Evolutionary conservation across 2,329 filamentous ascomycete genomes (phyloP).

Genomic region (Colletotrichum musicola): DNA sequence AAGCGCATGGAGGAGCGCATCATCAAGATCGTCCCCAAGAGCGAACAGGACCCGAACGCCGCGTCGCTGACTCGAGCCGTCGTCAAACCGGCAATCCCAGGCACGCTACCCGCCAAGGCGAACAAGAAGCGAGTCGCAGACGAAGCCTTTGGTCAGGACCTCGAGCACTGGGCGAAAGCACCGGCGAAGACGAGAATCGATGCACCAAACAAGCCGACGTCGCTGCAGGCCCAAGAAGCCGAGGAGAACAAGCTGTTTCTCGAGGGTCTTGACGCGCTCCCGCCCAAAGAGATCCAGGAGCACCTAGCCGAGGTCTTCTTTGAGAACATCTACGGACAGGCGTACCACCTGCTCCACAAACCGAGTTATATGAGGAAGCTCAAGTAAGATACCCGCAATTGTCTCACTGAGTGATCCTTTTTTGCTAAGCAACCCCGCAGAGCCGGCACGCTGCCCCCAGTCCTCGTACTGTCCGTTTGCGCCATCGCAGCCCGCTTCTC

Average conservation of each 20-base stretch:
- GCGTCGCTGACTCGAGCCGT: slow-evolving; percentile 80
- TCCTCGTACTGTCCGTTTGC: slow-evolving; percentile 92
- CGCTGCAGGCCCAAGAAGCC: slow-evolving; percentile 70
- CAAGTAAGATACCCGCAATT: slow-evolving; percentile 61
- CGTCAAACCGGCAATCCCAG: slow-evolving; percentile 81
- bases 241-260: slow-evolving; percentile 83
- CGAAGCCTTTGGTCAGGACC: slow-evolving; percentile 85
- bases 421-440: slow-evolving; percentile 56
- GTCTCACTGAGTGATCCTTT: too few relatives aligned
- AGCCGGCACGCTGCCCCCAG: slow-evolving; percentile 84
- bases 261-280: slow-evolving; percentile 86
- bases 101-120: slow-evolving; percentile 67
- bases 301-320: slow-evolving; percentile 96
- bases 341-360: slow-evolving; percentile 94
- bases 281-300: slow-evolving; percentile 88
- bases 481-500: slow-evolving; percentile 96
- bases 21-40: slow-evolving; percentile 93
- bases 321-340: slow-evolving; percentile 94
- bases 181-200: slow-evolving; percentile 64
- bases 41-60: slow-evolving; percentile 76
- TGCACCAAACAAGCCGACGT: slow-evolving; percentile 63
- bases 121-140: slow-evolving; percentile 86
- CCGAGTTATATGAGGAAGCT: slow-evolving; percentile 95
- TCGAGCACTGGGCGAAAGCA: slow-evolving; percentile 83
- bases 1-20: slow-evolving; percentile 99